Evolutionary conservation across 495 filamentous ascomycete genomes (phyloP), one percentile per base, ranked within the genome.

Genomic region (Halenospora varia): DNA sequence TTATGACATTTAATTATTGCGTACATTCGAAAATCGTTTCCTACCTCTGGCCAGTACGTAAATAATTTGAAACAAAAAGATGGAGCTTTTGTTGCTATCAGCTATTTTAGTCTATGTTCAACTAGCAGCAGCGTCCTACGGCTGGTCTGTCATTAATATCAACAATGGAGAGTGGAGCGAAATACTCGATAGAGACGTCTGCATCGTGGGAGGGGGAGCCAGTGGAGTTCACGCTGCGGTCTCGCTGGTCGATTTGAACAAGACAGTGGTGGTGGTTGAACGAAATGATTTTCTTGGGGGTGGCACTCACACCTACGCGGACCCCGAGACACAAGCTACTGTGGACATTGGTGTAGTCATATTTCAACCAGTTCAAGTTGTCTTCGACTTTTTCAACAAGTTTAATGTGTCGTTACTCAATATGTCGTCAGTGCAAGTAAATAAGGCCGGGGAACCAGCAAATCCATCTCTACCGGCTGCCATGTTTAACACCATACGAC

Each of bases 191-290:
- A 11, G 52, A 20, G 77, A 81, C 66, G 67, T 81, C 39, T 71
- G 67, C 9, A 73, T 82, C 44, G 68, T 80, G 19, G 77, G 78
- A 0, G 77, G 77, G 17, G 78, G 78, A 8, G 61, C 76, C 19
- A 56, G 70, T 0, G 78, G 78, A 3, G 72, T 72, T 2, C 78
- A 74, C 56, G 64, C 75, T 0, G 72, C 77, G 0, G 53, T 80
- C 17, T 48, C 62, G 10, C 68, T 82, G 0, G 59, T 53, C 6
- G 70, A 77, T 48, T 40, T 64, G 48, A 62, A 62, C 9, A 71
- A 75, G 52, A 68, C 63, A 0, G 63, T 79, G 13, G 63, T 75
- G n/a, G 56, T 82, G 3, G 60, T 81, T 24, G 79, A 82, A 59
- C 59, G 62, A 52, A 66, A 74, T 26, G 54, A 46, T 11, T 46